These are phyloP conservation scores for Cymbidium sinense DNA, from an alignment of 106 monocot species.

Conservation along the genomic window DNA sequence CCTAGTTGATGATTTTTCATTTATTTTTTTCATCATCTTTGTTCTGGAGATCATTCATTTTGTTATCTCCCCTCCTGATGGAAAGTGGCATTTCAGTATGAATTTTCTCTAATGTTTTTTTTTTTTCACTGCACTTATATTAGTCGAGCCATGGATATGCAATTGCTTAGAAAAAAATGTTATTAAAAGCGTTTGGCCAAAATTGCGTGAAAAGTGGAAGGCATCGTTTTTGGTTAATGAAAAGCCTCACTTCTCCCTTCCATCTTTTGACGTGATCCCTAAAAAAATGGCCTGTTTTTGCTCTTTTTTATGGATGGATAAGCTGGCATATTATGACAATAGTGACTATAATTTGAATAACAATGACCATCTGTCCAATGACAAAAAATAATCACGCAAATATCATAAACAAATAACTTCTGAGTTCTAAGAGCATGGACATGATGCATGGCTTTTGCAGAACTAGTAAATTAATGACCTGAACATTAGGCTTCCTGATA, in stretches of 20 bases:
- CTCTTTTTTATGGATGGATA: background rate
- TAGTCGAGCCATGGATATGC: background rate
- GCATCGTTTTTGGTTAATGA: background rate
- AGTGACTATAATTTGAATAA: too few species aligned
- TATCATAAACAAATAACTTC: too few species aligned
- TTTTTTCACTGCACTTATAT: background rate
- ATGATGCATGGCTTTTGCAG: too few species aligned
- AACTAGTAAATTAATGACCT: too few species aligned
- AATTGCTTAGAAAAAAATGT: background rate
- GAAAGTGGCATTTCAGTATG: background rate
- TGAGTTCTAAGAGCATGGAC: too few species aligned
- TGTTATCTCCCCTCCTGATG: background rate
- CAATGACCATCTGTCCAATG: too few species aligned
- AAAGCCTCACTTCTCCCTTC: background rate
- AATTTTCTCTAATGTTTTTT: conserved; percentile 3
- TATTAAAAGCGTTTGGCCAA: background rate
- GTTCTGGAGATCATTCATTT: too few species aligned
- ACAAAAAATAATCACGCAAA: too few species aligned
- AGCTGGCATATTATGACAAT: background rate
- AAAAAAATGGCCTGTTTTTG: background rate
- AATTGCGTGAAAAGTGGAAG: background rate
- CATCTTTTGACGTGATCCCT: background rate
- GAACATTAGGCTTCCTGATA: too few species aligned
- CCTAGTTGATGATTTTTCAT: background rate
- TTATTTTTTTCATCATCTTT: background rate